Evolutionary conservation across 2,329 filamentous ascomycete genomes (phyloP), one percentile per base, ranked within the genome.

Genomic region (Cytospora mali): DNA sequence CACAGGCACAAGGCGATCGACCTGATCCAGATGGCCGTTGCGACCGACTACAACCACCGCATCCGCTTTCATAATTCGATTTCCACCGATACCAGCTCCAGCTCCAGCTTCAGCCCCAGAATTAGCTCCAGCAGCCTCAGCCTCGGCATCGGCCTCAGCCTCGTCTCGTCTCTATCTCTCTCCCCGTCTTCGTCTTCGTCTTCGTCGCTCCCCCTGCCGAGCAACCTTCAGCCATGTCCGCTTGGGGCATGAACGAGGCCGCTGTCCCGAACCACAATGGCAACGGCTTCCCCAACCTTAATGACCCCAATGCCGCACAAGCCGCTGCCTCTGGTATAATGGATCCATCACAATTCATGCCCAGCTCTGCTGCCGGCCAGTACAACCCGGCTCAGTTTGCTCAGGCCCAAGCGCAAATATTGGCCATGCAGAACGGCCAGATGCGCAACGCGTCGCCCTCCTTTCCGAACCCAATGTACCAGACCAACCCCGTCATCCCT

Each of bases 401-500:
- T 65, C 87, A 84, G 69, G 79, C 78, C 58, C 83, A 85, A 67
- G 61, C 62, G 48, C 63, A 65, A 23, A 81, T 85, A 77, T 76
- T 79, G 65, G 80, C 76, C 72, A 90, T 94, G 85, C 91, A 60
- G 27, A 95, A 94, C 80, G 90, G 91, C 78, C 86, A 83, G 71
- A 89, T 91, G 81, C 91, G 92, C 82, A 93, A 92, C 76, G 88
- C 87, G 65, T 93, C 92, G 59, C 90, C 91, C 51, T 87, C 87
- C 64, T 94, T 91, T 75, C 85, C 89, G 72, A 91, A 90, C 72
- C 85, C 89, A 65, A 85, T 86, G 71, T 96, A 94, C 80, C 90
- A 93, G 74, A 92, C 92, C 69, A 94, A 91, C 77, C 84, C 90
- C 54, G 88, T 96, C 71, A 88, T 97, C 69, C 94, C 94, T 63